Percentiles rank a stretch among this genome's conserved stretches.
phyloP scores from a whole-genome alignment of 2,329 filamentous ascomycete species.

The Diaporthe humulicola region DNA sequence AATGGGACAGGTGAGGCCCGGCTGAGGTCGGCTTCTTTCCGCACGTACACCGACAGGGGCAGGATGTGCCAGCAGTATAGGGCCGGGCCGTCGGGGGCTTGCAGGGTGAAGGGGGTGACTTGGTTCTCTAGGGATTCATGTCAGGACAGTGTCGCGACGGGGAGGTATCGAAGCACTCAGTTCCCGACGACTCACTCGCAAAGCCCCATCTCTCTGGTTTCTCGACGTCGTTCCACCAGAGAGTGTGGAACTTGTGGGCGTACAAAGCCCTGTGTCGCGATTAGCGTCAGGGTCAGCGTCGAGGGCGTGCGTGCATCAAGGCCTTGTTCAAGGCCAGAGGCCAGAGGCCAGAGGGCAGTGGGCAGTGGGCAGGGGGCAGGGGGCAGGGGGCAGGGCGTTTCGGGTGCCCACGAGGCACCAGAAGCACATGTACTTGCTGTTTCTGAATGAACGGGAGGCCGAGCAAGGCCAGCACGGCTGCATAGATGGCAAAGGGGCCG shows the following conservation, averaged over 20 bases:
- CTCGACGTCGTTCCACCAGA: conserved; percentile 79
- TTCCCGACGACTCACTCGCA: conserved; percentile 69
- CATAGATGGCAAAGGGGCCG: conserved; percentile 73
- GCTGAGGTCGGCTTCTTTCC: conserved; percentile 73
- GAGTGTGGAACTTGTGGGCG: conserved; percentile 82
- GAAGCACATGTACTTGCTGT: conserved; percentile 69
- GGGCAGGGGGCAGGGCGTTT: neutral
- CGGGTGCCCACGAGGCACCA: neutral
- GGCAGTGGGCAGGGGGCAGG: no score
- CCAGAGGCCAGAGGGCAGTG: no score
- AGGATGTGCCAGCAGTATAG: conserved; percentile 94
- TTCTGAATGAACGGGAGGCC: conserved; percentile 81
- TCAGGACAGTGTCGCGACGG: neutral
- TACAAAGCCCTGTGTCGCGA: conserved; percentile 78
- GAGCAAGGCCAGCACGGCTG: conserved; percentile 73
- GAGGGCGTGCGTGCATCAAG: neutral
- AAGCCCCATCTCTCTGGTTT: conserved; percentile 89
- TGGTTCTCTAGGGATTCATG: conserved; percentile 75
- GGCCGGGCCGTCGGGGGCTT: conserved; percentile 80
- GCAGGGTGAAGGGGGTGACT: conserved; percentile 85
- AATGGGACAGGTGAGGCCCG: conserved; percentile 38
- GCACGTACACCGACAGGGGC: conserved; percentile 80
- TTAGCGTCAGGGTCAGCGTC: neutral
- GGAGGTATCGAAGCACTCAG: neutral
- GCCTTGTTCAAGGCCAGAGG: neutral